Evolutionary conservation across 2,329 filamentous ascomycete genomes (phyloP).

Genomic region (Diaporthe australafricana): DNA sequence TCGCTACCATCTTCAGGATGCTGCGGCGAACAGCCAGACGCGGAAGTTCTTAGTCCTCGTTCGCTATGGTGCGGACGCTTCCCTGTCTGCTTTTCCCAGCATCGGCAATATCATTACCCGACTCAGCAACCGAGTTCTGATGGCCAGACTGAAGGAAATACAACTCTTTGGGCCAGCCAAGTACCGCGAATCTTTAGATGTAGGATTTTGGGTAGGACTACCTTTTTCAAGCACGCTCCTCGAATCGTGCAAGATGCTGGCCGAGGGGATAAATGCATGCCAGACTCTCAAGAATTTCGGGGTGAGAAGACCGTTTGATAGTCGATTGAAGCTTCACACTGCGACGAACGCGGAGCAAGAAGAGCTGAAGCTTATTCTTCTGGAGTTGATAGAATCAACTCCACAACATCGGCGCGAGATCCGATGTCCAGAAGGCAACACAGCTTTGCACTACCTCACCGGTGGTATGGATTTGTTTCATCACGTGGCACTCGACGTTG

Average conservation of each 20-base stretch:
- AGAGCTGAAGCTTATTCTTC: background rate
- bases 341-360: no score
- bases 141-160: background rate
- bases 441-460: background rate
- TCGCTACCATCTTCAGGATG: background rate
- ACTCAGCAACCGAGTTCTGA: background rate
- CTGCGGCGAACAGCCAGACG: background rate
- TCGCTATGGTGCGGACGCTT: background rate
- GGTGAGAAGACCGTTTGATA: background rate
- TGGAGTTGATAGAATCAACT: background rate
- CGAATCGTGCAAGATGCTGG: background rate
- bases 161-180: background rate
- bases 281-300: background rate
- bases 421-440: background rate
- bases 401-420: background rate
- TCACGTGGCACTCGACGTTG: background rate
- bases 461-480: background rate
- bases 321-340: background rate
- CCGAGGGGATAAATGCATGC: background rate
- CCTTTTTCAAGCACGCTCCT: background rate
- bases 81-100: background rate
- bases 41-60: background rate
- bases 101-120: background rate
- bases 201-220: background rate
- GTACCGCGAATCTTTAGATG: background rate